Conservation (phyloP, 116 monocot genomes). For the Zostera marina region DNA sequence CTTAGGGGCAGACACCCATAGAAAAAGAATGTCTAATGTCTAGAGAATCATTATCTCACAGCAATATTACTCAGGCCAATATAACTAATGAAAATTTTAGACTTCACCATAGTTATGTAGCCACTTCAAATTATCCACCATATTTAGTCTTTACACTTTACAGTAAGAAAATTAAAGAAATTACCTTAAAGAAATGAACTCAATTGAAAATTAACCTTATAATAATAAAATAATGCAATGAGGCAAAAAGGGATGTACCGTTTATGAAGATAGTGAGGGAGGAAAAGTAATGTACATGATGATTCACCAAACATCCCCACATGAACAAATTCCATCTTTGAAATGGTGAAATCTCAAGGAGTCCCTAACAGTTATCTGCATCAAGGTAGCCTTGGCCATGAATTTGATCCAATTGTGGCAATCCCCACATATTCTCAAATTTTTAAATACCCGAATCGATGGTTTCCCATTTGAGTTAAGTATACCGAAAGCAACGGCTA, state of each 20-base stretch:
- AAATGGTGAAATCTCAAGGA: slow-evolving; percentile 60
- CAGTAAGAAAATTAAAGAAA: background rate
- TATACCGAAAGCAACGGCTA: slow-evolving; percentile 48
- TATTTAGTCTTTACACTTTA: no score
- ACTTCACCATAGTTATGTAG: background rate
- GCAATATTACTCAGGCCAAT: background rate
- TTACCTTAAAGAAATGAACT: background rate
- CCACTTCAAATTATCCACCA: background rate
- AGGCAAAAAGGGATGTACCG: background rate
- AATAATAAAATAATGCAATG: background rate
- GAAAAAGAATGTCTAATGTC: background rate
- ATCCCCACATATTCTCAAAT: slow-evolving; percentile 59
- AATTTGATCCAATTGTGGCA: slow-evolving; percentile 53
- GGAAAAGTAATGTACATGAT: background rate
- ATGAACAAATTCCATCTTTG: slow-evolving; percentile 36
- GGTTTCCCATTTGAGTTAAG: slow-evolving; percentile 26
- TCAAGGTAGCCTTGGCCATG: slow-evolving; percentile 25
- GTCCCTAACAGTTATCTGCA: slow-evolving; percentile 42
- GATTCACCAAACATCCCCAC: slow-evolving; percentile 36
- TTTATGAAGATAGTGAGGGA: background rate
- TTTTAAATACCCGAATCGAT: slow-evolving; percentile 43
- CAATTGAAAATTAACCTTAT: background rate
- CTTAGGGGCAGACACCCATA: no score
- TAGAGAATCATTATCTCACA: background rate
- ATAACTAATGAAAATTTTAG: background rate